A percentile compares a stretch with the other conserved stretches of the same genome.
phyloP scores from a whole-genome alignment of 345 rosid species.

The Melastoma malabathricum region DNA sequence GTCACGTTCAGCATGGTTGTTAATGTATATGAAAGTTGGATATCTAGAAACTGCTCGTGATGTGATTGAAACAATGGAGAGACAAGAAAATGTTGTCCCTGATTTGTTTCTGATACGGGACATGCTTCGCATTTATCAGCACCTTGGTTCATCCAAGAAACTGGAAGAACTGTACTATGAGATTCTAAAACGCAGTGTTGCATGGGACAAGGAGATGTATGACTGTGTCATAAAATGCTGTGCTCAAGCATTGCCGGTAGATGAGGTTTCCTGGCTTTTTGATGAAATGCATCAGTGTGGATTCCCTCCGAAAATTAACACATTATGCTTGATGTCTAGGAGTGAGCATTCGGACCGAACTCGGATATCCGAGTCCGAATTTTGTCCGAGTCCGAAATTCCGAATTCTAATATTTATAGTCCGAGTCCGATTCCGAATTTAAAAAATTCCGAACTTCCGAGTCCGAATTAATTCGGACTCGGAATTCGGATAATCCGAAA shows the following conservation, averaged over 20 bases:
- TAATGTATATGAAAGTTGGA: conserved; percentile 72
- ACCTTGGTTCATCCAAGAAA: conserved; percentile 44
- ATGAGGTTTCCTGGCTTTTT: conserved; percentile 66
- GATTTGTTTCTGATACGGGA: conserved; percentile 62
- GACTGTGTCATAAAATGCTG: conserved; percentile 82
- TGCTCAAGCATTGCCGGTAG: conserved; percentile 61
- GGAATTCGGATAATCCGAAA: too few species aligned
- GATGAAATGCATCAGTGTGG: conserved; percentile 58
- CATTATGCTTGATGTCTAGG: conserved; percentile 50
- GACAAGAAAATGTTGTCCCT: conserved; percentile 44
- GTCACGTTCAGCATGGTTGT: conserved; percentile 64
- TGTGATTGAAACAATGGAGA: conserved; percentile 63
- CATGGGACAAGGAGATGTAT: conserved; percentile 85
- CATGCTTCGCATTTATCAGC: conserved; percentile 78
- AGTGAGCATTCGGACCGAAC: not conserved
- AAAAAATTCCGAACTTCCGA: too few species aligned
- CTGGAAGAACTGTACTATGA: conserved; percentile 38
- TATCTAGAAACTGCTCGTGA: conserved; percentile 54
- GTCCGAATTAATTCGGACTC: too few species aligned
- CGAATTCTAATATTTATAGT: not conserved
- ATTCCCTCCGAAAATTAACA: conserved; percentile 49
- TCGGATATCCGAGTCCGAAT: not conserved
- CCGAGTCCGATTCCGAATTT: not conserved
- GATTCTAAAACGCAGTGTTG: conserved; percentile 40
- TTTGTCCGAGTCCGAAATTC: not conserved